Conservation (phyloP, 1,139 yeast genomes). For the Pichia sp. region DNA sequence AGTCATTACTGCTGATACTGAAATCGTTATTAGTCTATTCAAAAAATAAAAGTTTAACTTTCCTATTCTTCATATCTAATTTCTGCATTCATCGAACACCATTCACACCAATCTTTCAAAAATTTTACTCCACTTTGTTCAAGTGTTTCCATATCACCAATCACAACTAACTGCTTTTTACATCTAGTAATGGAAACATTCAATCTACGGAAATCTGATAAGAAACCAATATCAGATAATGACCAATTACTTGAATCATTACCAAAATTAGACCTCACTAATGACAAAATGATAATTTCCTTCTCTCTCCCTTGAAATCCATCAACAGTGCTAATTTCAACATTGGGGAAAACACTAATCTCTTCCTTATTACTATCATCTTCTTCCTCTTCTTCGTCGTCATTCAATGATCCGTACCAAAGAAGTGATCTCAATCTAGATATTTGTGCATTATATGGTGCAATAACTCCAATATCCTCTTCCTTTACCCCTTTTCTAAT, state of each 20-base stretch:
- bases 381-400: constrained; percentile 9
- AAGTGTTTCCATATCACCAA: constrained; percentile 75
- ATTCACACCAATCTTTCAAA: constrained; percentile 59
- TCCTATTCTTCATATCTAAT: constrained; percentile 43
- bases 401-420: constrained; percentile 34
- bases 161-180: constrained; percentile 71
- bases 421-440: constrained; percentile 44
- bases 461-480: constrained; percentile 65
- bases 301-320: constrained; percentile 95
- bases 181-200: constrained; percentile 94
- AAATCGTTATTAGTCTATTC: constrained; percentile 31
- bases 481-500: constrained; percentile 40
- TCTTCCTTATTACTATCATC: neutral
- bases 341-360: constrained; percentile 33
- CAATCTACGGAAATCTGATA: constrained; percentile 61
- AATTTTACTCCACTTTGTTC: constrained; percentile 37
- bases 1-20: constrained; percentile 76
- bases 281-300: constrained; percentile 77
- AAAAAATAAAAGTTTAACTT: constrained; percentile 21
- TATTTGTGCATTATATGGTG: constrained; percentile 90
- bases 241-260: constrained; percentile 27
- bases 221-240: constrained; percentile 57
- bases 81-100: constrained; percentile 64
- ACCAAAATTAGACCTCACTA: constrained; percentile 65
- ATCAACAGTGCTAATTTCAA: constrained; percentile 84